phyloP scores from a whole-genome alignment of 495 filamentous ascomycete genomes.

The Choiromyces venosus region DNA sequence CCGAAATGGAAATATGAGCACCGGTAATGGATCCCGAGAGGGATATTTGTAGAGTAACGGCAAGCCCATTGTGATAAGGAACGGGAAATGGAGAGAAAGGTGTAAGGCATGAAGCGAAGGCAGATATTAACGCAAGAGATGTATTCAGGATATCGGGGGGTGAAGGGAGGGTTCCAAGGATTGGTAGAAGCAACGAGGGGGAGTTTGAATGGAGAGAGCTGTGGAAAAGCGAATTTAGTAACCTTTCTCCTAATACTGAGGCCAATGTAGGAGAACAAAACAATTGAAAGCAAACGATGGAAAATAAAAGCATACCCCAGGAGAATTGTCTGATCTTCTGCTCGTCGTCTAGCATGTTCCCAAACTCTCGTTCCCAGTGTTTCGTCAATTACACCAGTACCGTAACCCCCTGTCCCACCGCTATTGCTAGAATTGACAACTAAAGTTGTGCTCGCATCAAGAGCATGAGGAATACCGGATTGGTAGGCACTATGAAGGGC shows the following conservation, averaged over 20 bases:
- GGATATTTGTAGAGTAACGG: conserved; percentile 72
- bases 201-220: conserved; percentile 85
- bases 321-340: conserved; percentile 91
- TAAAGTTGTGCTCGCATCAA: conserved; percentile 86
- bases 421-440: conserved; percentile 76
- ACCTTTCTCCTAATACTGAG: not conserved
- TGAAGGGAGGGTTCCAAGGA: conserved; percentile 70
- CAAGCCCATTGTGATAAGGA: conserved; percentile 73
- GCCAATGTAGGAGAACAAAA: not conserved
- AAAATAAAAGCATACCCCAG: conserved; percentile 58
- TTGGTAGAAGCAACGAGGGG: conserved; percentile 75
- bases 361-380: conserved; percentile 77
- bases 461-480: conserved; percentile 68
- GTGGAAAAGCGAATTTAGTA: conserved; percentile 12
- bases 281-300: not conserved
- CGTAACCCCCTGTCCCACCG: conserved; percentile 34
- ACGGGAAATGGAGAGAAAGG: conserved; percentile 75
- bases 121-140: conserved; percentile 69
- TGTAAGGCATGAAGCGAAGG: conserved; percentile 81
- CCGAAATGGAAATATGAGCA: conserved; percentile 71
- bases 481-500: conserved; percentile 83
- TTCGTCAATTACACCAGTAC: conserved; percentile 72
- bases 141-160: conserved; percentile 68
- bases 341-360: conserved; percentile 92
- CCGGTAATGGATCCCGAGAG: conserved; percentile 71